phyloP scores from a whole-genome alignment of 306 rosid species.

The Acacia acuminata region DNA sequence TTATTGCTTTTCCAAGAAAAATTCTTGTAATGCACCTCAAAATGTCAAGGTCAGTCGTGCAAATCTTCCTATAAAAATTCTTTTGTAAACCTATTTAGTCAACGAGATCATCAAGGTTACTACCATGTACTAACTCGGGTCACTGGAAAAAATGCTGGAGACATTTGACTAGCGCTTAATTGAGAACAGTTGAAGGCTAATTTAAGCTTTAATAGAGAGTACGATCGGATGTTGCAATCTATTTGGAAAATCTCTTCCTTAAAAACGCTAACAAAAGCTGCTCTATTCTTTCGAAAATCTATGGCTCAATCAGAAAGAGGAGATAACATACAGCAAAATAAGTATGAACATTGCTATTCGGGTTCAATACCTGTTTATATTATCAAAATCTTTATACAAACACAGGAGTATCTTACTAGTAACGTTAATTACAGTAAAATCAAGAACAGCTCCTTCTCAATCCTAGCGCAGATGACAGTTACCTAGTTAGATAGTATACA shows the following conservation, averaged over 20 bases:
- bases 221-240: neutral
- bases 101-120: neutral
- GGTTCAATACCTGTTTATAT: conserved; percentile 30
- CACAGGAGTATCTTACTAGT: conserved; percentile 30
- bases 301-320: neutral
- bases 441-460: conserved; percentile 17
- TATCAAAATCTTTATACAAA: conserved; percentile 42
- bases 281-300: neutral
- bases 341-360: conserved; percentile 16
- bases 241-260: neutral
- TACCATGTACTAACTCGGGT: too few relatives aligned
- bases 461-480: conserved; percentile 30
- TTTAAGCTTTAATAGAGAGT: too few relatives aligned
- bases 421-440: conserved; percentile 37
- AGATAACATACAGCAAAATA: conserved; percentile 8
- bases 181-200: too few relatives aligned
- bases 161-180: neutral
- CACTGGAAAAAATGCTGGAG: neutral
- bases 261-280: too few relatives aligned
- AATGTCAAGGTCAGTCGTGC: too few relatives aligned
- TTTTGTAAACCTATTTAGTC: too few relatives aligned
- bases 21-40: neutral
- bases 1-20: neutral
- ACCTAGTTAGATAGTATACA: conserved; percentile 81
- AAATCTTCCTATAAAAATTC: too few relatives aligned